phyloP scores from a whole-genome alignment of 352 stramenopile genomes.

The Pythium dissimile region DNA sequence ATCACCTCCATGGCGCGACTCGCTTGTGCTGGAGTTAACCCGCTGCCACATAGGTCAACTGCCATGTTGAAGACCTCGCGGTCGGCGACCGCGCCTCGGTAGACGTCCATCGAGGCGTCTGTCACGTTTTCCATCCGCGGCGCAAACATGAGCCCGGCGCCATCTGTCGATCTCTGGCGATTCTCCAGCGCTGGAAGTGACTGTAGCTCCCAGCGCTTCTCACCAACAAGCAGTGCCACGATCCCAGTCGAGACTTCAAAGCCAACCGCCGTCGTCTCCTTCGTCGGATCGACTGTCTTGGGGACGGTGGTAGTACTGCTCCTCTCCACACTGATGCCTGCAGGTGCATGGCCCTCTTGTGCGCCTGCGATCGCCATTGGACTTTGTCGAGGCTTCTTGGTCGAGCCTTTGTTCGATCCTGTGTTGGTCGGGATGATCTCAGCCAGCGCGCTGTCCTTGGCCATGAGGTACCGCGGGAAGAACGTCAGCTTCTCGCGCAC shows the following conservation, averaged over 20 bases:
- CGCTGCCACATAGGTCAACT: conserved; percentile 23
- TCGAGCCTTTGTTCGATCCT: neutral
- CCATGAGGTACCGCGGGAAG: conserved; percentile 32
- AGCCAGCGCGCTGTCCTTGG: neutral
- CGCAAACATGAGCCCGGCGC: neutral
- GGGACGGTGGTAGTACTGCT: neutral
- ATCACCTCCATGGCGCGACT: conserved; percentile 17
- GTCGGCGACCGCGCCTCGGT: conserved; percentile 17
- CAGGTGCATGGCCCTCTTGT: no score
- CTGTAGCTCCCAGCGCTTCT: neutral
- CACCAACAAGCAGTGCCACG: conserved; percentile 4
- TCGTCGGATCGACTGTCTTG: neutral
- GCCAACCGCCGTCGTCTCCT: neutral
- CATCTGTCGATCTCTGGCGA: neutral
- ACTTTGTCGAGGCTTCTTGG: neutral
- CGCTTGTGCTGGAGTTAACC: conserved; percentile 17
- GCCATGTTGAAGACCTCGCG: conserved; percentile 24
- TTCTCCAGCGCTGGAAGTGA: neutral
- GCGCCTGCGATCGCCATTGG: no score
- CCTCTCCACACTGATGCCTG: no score
- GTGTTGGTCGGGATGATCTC: neutral
- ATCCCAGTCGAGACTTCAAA: conserved; percentile 5
- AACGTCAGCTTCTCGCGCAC: conserved; percentile 45
- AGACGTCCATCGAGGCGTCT: neutral
- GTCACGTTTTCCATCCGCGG: neutral